Evolutionary conservation across 2,329 filamentous ascomycete species (phyloP).

Genomic region (Claviceps paspali): DNA sequence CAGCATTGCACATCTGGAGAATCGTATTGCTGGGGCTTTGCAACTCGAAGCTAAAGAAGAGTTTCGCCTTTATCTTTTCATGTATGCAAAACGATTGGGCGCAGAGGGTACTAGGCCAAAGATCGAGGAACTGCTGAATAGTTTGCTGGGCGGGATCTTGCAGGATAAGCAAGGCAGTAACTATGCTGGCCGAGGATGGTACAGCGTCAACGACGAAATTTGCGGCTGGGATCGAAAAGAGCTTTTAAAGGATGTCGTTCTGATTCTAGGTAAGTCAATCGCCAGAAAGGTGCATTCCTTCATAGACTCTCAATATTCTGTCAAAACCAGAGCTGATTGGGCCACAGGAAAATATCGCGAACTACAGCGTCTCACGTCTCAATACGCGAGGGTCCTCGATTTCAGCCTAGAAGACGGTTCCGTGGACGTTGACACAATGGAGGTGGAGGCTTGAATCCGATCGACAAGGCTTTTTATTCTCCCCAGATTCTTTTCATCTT

Average conservation of each 20-base stretch:
- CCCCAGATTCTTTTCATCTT: too few species aligned
- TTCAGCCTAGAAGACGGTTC: slow-evolving; percentile 35
- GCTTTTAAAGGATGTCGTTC: slow-evolving; percentile 74
- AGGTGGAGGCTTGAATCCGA: slow-evolving; percentile 20
- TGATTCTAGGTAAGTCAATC: slow-evolving; percentile 65
- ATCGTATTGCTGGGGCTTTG: slow-evolving; percentile 77
- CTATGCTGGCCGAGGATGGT: slow-evolving; percentile 42
- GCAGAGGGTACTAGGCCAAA: slow-evolving; percentile 77
- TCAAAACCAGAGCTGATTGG: slow-evolving; percentile 11
- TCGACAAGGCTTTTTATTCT: not conserved
- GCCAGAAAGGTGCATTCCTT: not conserved
- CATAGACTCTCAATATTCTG: not conserved
- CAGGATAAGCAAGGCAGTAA: slow-evolving; percentile 37
- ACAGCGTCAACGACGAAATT: slow-evolving; percentile 51
- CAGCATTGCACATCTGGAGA: slow-evolving; percentile 89
- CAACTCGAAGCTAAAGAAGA: slow-evolving; percentile 78
- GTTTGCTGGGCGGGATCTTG: slow-evolving; percentile 58
- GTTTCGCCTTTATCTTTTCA: slow-evolving; percentile 87
- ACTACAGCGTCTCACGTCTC: slow-evolving; percentile 83
- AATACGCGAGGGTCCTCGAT: slow-evolving; percentile 74
- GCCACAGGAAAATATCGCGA: slow-evolving; percentile 86
- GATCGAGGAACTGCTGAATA: slow-evolving; percentile 81
- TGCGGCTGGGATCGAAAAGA: slow-evolving; percentile 87
- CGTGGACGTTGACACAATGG: slow-evolving; percentile 28
- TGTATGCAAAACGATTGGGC: slow-evolving; percentile 93